phyloP scores from a whole-genome alignment of 345 rosid species.

The Combretum micranthum region DNA sequence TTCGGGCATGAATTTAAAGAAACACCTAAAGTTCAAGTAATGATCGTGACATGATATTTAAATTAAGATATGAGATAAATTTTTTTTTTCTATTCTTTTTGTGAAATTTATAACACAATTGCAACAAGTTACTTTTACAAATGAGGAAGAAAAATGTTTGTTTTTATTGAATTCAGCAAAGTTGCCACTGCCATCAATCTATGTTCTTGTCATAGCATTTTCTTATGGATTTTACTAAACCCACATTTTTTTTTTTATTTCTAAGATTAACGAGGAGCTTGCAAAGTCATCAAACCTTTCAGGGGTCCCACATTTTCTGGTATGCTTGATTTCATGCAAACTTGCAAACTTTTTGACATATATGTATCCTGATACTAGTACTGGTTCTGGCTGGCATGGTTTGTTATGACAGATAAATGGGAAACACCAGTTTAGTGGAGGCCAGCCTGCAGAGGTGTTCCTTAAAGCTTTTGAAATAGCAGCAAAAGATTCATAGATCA shows the following conservation, averaged over 20 bases:
- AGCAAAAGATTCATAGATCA: slow-evolving; percentile 21
- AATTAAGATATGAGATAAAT: too few species aligned
- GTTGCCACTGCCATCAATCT: neutral
- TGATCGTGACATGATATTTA: too few species aligned
- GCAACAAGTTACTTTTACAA: too few species aligned
- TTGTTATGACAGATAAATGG: slow-evolving; percentile 62
- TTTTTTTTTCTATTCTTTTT: too few species aligned
- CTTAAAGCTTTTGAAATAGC: slow-evolving; percentile 51
- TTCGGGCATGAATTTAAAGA: too few species aligned
- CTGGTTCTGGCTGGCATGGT: neutral
- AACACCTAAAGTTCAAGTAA: too few species aligned
- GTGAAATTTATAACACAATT: too few species aligned
- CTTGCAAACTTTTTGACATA: neutral
- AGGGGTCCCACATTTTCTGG: slow-evolving; percentile 83
- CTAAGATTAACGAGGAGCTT: slow-evolving; percentile 70
- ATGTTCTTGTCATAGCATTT: neutral
- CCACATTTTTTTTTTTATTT: neutral
- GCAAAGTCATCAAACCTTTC: slow-evolving; percentile 40
- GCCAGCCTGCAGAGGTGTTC: slow-evolving; percentile 70
- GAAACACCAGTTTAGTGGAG: slow-evolving; percentile 69
- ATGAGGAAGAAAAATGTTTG: too few species aligned
- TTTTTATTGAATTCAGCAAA: too few species aligned
- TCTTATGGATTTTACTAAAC: neutral
- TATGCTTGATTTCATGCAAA: slow-evolving; percentile 16
- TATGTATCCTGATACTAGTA: neutral